These are phyloP conservation scores for Crithidia brevicula DNA, from an alignment of 208 protist genomes.

Conservation along the genomic window DNA sequence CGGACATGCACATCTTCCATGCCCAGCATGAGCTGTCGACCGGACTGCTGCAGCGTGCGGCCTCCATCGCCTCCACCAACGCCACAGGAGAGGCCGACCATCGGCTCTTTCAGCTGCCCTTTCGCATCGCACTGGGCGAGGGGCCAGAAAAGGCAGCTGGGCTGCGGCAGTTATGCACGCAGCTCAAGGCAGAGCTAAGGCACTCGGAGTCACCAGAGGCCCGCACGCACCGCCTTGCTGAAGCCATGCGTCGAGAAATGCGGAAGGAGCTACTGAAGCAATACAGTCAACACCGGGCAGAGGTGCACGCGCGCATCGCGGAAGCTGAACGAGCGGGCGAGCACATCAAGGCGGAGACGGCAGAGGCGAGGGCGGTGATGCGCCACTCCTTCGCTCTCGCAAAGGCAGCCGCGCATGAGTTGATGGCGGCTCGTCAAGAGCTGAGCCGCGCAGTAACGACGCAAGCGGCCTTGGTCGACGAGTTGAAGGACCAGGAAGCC, in stretches of 20 bases:
- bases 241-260: slow-evolving; percentile 1
- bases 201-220: slow-evolving; percentile 2
- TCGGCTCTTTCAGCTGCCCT: slow-evolving; percentile 21
- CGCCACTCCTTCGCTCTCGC: neutral
- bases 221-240: slow-evolving; percentile 14
- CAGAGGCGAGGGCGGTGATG: slow-evolving; percentile 8
- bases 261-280: slow-evolving; percentile 12
- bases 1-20: slow-evolving; percentile 57
- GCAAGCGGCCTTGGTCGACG: neutral
- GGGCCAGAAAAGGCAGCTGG: slow-evolving; percentile 20
- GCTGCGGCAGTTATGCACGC: slow-evolving; percentile 36
- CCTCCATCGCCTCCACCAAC: too few relatives aligned
- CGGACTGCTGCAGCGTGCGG: slow-evolving; percentile 16
- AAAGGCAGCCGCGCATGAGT: neutral
- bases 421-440: neutral
- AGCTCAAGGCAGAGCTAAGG: slow-evolving; percentile 15
- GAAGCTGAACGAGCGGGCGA: neutral
- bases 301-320: neutral
- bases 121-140: slow-evolving; percentile 4
- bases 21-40: slow-evolving; percentile 27
- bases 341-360: neutral
- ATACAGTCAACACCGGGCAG: slow-evolving; percentile 26
- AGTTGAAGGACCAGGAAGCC: too few relatives aligned
- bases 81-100: neutral
- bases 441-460: neutral